These are phyloP conservation scores for Cystofilobasidium capitatum DNA, from an alignment of 768 basidiomycete species.

Conservation along the genomic window DNA sequence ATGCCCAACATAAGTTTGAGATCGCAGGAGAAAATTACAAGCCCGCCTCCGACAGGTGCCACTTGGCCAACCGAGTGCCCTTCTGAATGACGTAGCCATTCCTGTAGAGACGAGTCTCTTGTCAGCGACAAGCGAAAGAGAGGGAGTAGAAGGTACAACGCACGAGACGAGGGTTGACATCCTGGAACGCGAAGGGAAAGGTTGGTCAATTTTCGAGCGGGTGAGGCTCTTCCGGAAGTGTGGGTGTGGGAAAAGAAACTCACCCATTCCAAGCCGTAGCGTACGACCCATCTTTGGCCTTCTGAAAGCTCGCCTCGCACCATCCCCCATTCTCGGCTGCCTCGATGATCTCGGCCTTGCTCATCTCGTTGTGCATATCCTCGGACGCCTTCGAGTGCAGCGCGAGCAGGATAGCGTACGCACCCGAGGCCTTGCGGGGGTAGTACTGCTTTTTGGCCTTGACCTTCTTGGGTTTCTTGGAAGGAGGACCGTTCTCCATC, in stretches of 20 bases:
- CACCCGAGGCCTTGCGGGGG: slow-evolving; percentile 12
- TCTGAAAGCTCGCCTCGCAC: not conserved
- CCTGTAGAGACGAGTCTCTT: too few species aligned
- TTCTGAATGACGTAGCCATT: slow-evolving; percentile 6
- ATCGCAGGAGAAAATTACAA: not conserved
- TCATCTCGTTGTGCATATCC: slow-evolving; percentile 2
- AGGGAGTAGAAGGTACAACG: not conserved
- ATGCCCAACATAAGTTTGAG: too few species aligned
- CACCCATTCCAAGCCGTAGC: slow-evolving; percentile 25
- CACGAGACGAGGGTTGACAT: slow-evolving; percentile 14
- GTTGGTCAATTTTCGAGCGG: too few species aligned
- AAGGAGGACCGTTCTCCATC: not conserved
- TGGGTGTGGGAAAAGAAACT: not conserved
- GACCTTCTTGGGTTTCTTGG: slow-evolving; percentile 13
- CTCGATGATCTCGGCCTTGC: slow-evolving; percentile 16
- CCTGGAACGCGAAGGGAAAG: not conserved
- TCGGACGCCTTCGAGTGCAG: not conserved
- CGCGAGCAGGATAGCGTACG: slow-evolving; percentile 23
- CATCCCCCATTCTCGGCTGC: slow-evolving; percentile 4
- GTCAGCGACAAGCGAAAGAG: too few species aligned
- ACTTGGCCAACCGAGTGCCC: slow-evolving; percentile 8
- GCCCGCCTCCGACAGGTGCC: slow-evolving; percentile 11
- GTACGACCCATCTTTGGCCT: not conserved
- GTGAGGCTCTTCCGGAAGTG: not conserved
- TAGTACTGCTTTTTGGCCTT: slow-evolving; percentile 18